These are phyloP conservation scores for Ceratocystis eucalypticola DNA, from an alignment of 2,329 filamentous ascomycete species.

Conservation along the genomic window DNA sequence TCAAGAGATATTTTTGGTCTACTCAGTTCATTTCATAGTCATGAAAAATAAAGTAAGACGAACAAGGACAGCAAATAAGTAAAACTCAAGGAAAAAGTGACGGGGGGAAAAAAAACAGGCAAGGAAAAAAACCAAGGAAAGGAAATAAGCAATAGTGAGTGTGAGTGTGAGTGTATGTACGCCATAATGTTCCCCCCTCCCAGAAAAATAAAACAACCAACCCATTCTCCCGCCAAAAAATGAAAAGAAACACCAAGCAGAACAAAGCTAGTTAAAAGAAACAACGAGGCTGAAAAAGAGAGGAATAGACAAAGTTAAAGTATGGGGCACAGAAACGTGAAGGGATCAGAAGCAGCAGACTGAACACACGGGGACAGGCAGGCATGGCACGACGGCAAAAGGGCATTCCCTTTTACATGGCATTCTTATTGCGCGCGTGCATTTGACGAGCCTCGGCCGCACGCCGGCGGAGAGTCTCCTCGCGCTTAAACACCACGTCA, in stretches of 20 bases:
- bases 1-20: background rate
- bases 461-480: slow-evolving; percentile 44
- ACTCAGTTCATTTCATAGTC: background rate
- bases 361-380: background rate
- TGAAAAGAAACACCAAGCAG: background rate
- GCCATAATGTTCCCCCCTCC: background rate
- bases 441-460: slow-evolving; percentile 34
- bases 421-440: slow-evolving; percentile 47
- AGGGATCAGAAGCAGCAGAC: background rate
- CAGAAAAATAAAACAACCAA: slow-evolving; percentile 4
- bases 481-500: slow-evolving; percentile 50
- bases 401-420: slow-evolving; percentile 28
- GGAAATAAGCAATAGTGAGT: background rate
- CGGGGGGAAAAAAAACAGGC: background rate
- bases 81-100: background rate
- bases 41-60: background rate
- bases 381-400: background rate
- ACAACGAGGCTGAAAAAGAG: background rate
- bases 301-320: slow-evolving; percentile 9
- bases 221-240: background rate
- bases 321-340: background rate
- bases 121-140: background rate
- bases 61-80: background rate
- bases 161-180: background rate
- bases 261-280: background rate